Percentiles rank a stretch among this genome's conserved stretches.
Evolutionary conservation across 2,329 filamentous ascomycete genomes (phyloP).

Genomic region (Coniochaeta prunicola): DNA sequence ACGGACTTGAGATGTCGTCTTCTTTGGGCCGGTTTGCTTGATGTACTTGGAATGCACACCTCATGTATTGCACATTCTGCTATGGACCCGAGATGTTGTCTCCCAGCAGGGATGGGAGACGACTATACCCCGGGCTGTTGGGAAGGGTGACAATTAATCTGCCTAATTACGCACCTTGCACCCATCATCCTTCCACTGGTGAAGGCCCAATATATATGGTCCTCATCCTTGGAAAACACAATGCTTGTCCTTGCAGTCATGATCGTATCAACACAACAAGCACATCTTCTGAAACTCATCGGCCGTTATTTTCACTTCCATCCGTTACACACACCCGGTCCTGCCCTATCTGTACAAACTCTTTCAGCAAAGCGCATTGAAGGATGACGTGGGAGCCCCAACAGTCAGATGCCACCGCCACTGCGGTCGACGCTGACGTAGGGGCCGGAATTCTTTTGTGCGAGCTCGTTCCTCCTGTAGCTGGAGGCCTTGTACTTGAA

Average conservation of each 20-base stretch:
- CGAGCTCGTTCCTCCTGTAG: slow-evolving; percentile 33
- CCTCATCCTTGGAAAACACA: no score
- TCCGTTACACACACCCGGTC: neutral
- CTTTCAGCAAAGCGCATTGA: neutral
- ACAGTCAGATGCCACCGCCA: slow-evolving; percentile 33
- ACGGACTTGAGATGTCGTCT: neutral
- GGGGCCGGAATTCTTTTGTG: slow-evolving; percentile 31
- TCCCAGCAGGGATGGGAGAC: neutral
- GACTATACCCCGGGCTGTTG: neutral
- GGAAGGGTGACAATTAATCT: neutral
- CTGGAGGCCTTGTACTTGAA: slow-evolving; percentile 28
- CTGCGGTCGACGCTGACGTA: slow-evolving; percentile 47
- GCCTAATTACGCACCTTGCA: neutral
- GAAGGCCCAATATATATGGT: no score
- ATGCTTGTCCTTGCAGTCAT: neutral
- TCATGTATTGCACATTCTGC: neutral
- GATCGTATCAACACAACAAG: neutral
- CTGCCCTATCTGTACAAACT: neutral
- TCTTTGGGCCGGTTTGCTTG: neutral
- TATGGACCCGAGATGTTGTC: neutral
- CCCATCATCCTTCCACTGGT: neutral
- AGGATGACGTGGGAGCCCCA: neutral
- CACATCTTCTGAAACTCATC: neutral
- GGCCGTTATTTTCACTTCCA: neutral
- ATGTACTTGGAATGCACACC: neutral